Conservation (phyloP, 139 green algal species). For the Micromonas commoda region DNA sequence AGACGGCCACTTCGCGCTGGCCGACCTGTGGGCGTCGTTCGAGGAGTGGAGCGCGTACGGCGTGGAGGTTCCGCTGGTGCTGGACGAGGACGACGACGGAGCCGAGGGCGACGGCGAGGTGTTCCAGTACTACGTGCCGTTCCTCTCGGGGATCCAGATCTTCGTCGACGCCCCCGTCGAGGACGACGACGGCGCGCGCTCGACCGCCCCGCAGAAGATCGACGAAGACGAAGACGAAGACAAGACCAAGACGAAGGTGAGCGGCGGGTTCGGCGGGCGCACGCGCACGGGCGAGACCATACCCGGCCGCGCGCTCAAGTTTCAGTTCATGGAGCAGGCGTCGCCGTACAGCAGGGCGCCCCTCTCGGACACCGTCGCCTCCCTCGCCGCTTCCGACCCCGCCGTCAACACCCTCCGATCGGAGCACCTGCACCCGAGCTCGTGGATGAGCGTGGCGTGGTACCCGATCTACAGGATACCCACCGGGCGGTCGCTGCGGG, state of each 20-base stretch:
- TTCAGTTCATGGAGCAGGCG: constrained; percentile 28
- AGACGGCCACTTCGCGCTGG: constrained; percentile 17
- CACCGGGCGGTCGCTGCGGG: not conserved
- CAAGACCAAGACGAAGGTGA: no score
- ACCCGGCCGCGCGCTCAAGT: not conserved
- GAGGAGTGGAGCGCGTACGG: constrained; percentile 39
- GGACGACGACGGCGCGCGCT: not conserved
- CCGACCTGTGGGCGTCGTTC: constrained; percentile 29
- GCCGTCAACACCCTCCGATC: not conserved
- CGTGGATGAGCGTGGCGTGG: constrained; percentile 35
- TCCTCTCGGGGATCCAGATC: constrained; percentile 24
- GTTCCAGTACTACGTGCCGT: constrained; percentile 34
- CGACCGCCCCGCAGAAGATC: no score
- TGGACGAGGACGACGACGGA: constrained; percentile 20
- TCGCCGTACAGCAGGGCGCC: constrained; percentile 29
- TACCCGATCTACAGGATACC: constrained; percentile 41
- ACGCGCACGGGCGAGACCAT: not conserved
- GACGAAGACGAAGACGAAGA: not conserved
- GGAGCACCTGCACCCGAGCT: constrained; percentile 15
- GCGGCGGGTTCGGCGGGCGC: no score
- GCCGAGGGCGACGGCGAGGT: constrained; percentile 10
- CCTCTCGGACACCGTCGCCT: constrained; percentile 21
- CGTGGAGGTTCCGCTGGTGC: constrained; percentile 28
- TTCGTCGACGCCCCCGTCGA: not conserved
- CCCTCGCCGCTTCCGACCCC: not conserved